These are phyloP conservation scores for Byssothecium circinans DNA, from an alignment of 2,329 filamentous ascomycete species.

Conservation along the genomic window DNA sequence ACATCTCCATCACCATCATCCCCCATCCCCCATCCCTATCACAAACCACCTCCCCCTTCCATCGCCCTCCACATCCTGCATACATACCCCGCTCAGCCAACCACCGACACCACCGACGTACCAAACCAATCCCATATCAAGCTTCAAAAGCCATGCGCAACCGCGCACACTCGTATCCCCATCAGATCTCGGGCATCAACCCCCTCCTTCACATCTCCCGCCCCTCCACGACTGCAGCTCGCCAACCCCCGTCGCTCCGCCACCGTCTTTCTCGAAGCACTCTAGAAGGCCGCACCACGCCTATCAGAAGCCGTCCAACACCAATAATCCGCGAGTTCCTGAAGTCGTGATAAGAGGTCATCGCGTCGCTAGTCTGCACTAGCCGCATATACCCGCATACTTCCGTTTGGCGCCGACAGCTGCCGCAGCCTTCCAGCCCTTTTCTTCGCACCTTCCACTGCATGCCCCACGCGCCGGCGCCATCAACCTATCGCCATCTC, in stretches of 20 bases:
- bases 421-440: neutral
- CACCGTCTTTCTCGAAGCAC: neutral
- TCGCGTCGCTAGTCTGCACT: neutral
- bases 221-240: neutral
- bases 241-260: neutral
- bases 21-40: neutral
- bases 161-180: neutral
- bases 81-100: neutral
- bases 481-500: neutral
- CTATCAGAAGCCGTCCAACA: neutral
- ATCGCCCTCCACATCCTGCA: neutral
- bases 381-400: neutral
- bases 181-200: neutral
- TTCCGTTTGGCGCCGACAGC: neutral
- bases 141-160: neutral
- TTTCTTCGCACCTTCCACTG: neutral
- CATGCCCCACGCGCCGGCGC: neutral
- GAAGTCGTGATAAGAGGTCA: neutral
- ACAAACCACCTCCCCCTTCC: neutral
- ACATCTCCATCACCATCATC: neutral
- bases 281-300: neutral
- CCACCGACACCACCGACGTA: neutral
- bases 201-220: neutral
- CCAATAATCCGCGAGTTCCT: neutral
- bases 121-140: neutral